Base-by-base conservation (phyloP, 495 filamentous ascomycete genomes). In the Penicillium daleae region DNA sequence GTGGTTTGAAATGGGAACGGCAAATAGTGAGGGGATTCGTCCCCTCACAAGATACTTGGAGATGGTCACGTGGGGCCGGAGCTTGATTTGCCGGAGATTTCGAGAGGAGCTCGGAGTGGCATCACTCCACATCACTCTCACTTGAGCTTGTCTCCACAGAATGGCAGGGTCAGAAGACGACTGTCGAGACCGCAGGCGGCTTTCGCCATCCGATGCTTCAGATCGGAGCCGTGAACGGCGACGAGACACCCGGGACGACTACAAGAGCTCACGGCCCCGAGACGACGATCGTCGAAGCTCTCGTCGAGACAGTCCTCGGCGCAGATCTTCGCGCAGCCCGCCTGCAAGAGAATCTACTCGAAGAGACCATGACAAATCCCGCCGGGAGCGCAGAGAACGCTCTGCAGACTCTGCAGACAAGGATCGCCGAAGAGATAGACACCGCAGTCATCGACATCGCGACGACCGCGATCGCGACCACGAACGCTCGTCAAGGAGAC, bases 281-380 rank as follows among this genome's bases (percentile, higher is more conserved):
- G 70, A 71, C 10, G 53, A 75, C 50, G 65, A 66, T 22, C 68
- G 67, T 39, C 74, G 70, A 56, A 73, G 59, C 68, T 75, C 74
- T 35, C 75, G 66, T 51, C 70, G 67, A 57, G 68, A 74, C 22
- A 71, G 63, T 26, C 55, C 71, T 22, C 65, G 68, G 4, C 68
- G 70, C 57, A 70, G 64, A n/a, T 66, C 61, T 4, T 76, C 78
- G 15, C 72, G 68, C 60, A 77, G 69, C 44, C 72, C 72, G 24
- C 65, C 69, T 6, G 54, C 60, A 19, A 67, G 66, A 42, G 57
- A 62, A 13, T 71, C 58, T 19, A 55, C 58, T 8, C 64, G 71
- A 49, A 62, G 65, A 31, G 63, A 77, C 32, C 58, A 68, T n/a
- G 67, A 71, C 7, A 57, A 64, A n/a, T 69, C 62, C 26, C 64